These are phyloP conservation scores for Dictyostelium citrinum DNA, from an alignment of 78 protist genomes.

Conservation along the genomic window DNA sequence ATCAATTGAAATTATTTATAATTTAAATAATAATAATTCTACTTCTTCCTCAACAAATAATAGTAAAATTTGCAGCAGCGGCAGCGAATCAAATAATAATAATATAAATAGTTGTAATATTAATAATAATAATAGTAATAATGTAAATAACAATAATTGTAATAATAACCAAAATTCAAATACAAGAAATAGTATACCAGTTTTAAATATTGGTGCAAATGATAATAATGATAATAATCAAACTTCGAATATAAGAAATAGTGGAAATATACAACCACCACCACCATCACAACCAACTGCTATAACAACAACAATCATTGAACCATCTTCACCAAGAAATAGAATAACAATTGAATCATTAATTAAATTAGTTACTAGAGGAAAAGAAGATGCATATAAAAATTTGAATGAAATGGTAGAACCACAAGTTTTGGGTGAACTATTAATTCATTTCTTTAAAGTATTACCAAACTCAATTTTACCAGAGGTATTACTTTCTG, in stretches of 20 bases:
- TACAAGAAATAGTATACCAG: neutral
- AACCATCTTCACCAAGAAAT: neutral
- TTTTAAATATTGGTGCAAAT: neutral
- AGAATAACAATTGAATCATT: conserved; percentile 10
- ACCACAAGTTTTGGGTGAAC: conserved; percentile 2
- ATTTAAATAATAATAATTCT: neutral
- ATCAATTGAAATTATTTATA: conserved; percentile 12
- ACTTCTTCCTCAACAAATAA: neutral
- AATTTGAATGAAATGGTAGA: neutral
- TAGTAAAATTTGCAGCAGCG: conserved; percentile 1
- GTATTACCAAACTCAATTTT: conserved; percentile 17
- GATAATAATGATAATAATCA: neutral
- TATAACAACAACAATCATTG: neutral
- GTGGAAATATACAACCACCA: neutral
- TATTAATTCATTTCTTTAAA: conserved; percentile 20
- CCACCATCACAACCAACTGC: neutral
- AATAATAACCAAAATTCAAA: neutral
- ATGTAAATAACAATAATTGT: neutral
- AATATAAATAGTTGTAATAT: neutral
- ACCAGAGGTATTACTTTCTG: neutral
- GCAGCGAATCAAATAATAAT: neutral
- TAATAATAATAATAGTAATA: neutral
- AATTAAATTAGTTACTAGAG: neutral
- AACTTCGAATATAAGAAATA: neutral
- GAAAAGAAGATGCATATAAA: conserved; percentile 57